Conservation (phyloP, 2,329 filamentous ascomycete genomes). For the Phialophora tarda region DNA sequence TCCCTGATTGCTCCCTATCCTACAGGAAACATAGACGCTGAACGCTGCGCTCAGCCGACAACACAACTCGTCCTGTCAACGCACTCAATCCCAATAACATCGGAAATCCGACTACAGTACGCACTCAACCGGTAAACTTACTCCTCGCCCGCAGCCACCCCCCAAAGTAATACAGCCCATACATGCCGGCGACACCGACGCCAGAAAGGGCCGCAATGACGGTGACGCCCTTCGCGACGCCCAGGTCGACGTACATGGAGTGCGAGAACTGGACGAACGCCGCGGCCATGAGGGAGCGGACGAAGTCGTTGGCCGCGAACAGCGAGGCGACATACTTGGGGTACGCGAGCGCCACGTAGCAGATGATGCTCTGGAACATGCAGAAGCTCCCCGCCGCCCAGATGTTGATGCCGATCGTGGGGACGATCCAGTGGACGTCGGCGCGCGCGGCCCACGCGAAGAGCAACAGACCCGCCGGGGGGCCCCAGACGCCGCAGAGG, state of each 20-base stretch:
- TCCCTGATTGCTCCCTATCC: no score
- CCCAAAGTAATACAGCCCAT: constrained; percentile 63
- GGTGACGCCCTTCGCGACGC: constrained; percentile 41
- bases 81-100: no score
- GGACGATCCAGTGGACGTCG: constrained; percentile 45
- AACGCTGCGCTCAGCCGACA: no score
- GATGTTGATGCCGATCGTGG: constrained; percentile 27
- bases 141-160: constrained; percentile 60
- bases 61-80: no score
- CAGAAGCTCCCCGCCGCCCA: constrained; percentile 32
- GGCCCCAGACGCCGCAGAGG: constrained; percentile 47
- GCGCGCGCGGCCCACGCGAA: constrained; percentile 45
- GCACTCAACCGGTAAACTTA: constrained; percentile 51
- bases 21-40: no score
- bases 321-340: constrained; percentile 38
- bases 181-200: constrained; percentile 60
- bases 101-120: no score
- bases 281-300: constrained; percentile 41
- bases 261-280: constrained; percentile 46
- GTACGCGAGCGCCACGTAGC: constrained; percentile 36
- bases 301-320: constrained; percentile 41
- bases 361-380: constrained; percentile 39
- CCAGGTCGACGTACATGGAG: constrained; percentile 44
- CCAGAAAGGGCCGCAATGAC: constrained; percentile 46
- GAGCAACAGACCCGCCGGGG: constrained; percentile 27